Conservation (phyloP, 2,329 filamentous ascomycete genomes). For the Diaporthe vexans region DNA sequence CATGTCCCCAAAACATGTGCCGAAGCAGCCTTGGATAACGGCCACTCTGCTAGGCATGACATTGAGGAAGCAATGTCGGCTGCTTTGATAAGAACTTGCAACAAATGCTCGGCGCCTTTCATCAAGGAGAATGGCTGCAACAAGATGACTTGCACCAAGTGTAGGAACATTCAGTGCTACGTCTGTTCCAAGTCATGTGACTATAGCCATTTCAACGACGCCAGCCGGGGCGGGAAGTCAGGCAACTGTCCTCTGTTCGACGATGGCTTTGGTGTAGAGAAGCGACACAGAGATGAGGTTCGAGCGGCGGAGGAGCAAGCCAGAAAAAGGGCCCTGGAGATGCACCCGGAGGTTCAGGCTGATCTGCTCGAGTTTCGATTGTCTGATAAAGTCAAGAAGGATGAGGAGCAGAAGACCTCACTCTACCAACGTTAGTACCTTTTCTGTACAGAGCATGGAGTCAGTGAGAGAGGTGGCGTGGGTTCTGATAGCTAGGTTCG, state of each 20-base stretch:
- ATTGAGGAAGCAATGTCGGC: slow-evolving; percentile 89
- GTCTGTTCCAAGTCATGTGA: slow-evolving; percentile 77
- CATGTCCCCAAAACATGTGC: slow-evolving; percentile 82
- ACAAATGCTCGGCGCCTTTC: slow-evolving; percentile 76
- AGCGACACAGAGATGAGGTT: slow-evolving; percentile 75
- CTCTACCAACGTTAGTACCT: slow-evolving; percentile 26
- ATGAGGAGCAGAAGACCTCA: slow-evolving; percentile 51
- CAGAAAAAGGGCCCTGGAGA: slow-evolving; percentile 65
- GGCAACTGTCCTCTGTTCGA: slow-evolving; percentile 80
- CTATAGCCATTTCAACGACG: slow-evolving; percentile 80
- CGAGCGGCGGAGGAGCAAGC: slow-evolving; percentile 71
- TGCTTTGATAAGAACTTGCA: slow-evolving; percentile 83
- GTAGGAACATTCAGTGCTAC: slow-evolving; percentile 73
- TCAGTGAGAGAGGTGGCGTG: background rate
- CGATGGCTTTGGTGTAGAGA: slow-evolving; percentile 57
- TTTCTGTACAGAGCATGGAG: slow-evolving; percentile 13
- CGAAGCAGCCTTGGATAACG: slow-evolving; percentile 73
- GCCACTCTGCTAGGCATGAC: slow-evolving; percentile 71
- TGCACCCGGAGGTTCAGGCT: slow-evolving; percentile 72
- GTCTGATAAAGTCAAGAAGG: slow-evolving; percentile 65
- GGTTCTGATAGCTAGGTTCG: slow-evolving; percentile 8
- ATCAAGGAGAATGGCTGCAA: slow-evolving; percentile 79
- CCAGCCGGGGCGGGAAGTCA: slow-evolving; percentile 57
- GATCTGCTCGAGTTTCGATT: slow-evolving; percentile 71
- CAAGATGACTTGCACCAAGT: slow-evolving; percentile 77